Evolutionary conservation across 2,329 filamentous ascomycete species (phyloP), one percentile per base, ranked within the genome.

Genomic region (Aspergillus uvarum): DNA sequence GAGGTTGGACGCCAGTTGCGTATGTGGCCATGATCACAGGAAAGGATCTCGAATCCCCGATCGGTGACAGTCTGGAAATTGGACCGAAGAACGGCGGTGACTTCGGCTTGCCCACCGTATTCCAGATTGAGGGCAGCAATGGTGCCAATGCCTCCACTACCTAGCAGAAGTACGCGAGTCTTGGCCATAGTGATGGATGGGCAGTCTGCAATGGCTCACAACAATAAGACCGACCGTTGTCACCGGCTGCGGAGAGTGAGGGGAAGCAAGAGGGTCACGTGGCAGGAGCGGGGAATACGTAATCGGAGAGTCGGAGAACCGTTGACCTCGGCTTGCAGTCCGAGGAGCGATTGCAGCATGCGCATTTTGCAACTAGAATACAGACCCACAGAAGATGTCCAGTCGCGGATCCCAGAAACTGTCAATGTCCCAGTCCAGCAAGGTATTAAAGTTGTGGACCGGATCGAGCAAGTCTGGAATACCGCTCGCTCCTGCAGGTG

Each of bases 41-140:
- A 86, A 12, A 82, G 73, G 58, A 87, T 86, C 0, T 73, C 68
- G 60, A 85, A 85, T 11, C 85, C 85, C 4, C 77, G 67, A 6
- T 77, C 66, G 8, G 70, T 65, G 10, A 85, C 84, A 0, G 70
- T 72, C 0, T 75, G 70, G 70, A 80, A 87, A 65, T 86, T 87
- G 1, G 84, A 87, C 19, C 85, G 78, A 42, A 86, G 72, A 0
- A 87, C 80, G 0, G 80, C 74, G 0, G 84, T 85, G 3, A 87
- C 83, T 8, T 67, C 73, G n/a, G 83, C 82, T 21, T 76, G 72
- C 7, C 78, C 79, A 5, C 82, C 82, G 5, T 72, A 68, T 67
- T 87, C 81, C 19, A 87, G 76, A 26, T 81, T 81, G 48, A 84
- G 80, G 5, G 83, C 83, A 3, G 82, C 81, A 66, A 87, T 83